Conservation (phyloP, 192 early-diverging fungal genomes). For the Allomyces javanicus region DNA sequence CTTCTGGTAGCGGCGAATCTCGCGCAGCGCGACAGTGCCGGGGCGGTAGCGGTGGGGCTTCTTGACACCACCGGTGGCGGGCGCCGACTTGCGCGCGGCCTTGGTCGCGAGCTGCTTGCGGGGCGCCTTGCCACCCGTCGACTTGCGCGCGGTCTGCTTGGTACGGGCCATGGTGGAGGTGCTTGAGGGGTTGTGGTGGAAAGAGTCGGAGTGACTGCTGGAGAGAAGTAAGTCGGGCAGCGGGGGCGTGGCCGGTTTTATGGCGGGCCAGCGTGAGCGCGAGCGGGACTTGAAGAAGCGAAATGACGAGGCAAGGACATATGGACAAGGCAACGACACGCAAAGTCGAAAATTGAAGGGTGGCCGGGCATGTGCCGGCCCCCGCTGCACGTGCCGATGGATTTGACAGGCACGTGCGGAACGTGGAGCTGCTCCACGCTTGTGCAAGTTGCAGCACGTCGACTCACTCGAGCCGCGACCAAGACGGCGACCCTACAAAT, state of each 20-base stretch:
- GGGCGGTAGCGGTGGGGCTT: constrained; percentile 12
- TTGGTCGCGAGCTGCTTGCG: constrained; percentile 92
- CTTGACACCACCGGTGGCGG: constrained; percentile 87
- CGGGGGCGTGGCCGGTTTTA: constrained; percentile 5
- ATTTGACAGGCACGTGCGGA: no score
- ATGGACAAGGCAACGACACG: no score
- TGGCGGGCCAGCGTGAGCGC: constrained; percentile 2
- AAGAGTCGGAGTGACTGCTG: neutral
- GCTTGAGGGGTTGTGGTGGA: neutral
- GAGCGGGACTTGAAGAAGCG: no score
- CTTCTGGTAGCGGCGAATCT: constrained; percentile 90
- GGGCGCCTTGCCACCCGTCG: constrained; percentile 97
- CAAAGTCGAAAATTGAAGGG: no score
- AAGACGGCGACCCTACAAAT: no score
- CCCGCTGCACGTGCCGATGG: no score
- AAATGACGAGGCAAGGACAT: no score
- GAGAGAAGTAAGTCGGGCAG: neutral
- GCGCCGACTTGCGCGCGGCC: constrained; percentile 91
- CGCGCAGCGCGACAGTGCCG: constrained; percentile 71
- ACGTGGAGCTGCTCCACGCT: no score
- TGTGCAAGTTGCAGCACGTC: no score
- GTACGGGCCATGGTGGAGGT: constrained; percentile 35
- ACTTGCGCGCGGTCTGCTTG: constrained; percentile 96
- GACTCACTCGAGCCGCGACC: no score
- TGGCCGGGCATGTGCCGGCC: no score